Base-by-base conservation (phyloP, 2,329 filamentous ascomycete genomes). In the Anthostomella pinea region DNA sequence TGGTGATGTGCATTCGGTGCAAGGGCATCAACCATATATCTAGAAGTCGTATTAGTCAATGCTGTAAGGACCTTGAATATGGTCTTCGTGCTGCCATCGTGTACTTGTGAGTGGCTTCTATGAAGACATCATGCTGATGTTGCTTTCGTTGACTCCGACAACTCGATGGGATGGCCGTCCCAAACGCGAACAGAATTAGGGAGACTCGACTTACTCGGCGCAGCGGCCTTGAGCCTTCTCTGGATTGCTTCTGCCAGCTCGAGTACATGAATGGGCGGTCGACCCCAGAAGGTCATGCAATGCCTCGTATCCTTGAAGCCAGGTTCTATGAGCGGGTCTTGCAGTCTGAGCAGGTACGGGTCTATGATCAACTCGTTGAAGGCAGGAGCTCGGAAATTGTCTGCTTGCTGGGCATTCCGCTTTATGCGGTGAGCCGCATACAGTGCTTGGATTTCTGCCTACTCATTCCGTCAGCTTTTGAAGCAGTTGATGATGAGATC, bases 251-350 rank as follows among this genome's bases (percentile, higher is more conserved):
- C 63, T 3, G 91, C 79, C 40, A 97, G 65, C 14, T 73, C 65
- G 29, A 83, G 70, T 13, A 96, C 70, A 49, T 83, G 79, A 29
- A 77, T 65, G 1, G 90, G 85, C 11, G 91, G 91, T 6, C 90
- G 74, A 3, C 86, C 87, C 88, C 89, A 96, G 56, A 96, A 82
- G 1, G 89, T 86, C 8, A 96, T 70, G 57, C 90, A 94, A 54
- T 95, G 75, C 25, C 91, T 73, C 26, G 79, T 76, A 58, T 97
- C 91, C 33, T 70, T 60, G 57, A 85, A 95, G 1, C 77, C 79
- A 1, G 81, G 82, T 45, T 87, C 74, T 22, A 83, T 65, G 1
- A 72, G 63, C 1, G 75, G 75, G 27, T 82, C 72, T 48, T 83
- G 75, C 20, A 95, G 66, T 37, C 82, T 81, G 32, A 81, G 67